phyloP scores from a whole-genome alignment of 2,329 filamentous ascomycete species.

The Coniochaeta prunicola region DNA sequence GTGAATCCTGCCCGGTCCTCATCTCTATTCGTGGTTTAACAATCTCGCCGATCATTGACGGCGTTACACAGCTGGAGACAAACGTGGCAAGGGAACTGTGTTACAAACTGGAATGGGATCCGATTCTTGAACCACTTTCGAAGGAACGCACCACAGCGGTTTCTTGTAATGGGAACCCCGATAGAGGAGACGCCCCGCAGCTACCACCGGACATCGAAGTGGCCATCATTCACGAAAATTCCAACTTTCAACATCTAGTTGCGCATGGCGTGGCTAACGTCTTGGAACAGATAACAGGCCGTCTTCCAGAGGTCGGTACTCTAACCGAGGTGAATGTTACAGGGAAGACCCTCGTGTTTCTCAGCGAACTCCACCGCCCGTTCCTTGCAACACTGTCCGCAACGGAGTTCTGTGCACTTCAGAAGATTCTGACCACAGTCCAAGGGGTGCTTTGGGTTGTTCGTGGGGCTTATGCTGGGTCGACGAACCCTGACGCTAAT shows the following conservation, averaged over 20 bases:
- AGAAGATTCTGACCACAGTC: constrained; percentile 24
- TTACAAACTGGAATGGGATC: constrained; percentile 40
- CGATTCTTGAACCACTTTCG: constrained; percentile 20
- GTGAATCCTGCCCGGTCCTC: constrained; percentile 20
- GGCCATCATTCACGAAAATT: constrained; percentile 29
- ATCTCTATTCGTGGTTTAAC: constrained; percentile 26
- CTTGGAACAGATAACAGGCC: constrained; percentile 24
- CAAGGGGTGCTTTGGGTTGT: constrained; percentile 33
- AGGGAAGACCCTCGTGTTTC: constrained; percentile 32
- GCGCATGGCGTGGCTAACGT: constrained; percentile 24
- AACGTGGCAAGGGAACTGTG: constrained; percentile 32
- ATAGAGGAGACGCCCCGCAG: neutral
- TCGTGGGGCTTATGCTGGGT: constrained; percentile 28
- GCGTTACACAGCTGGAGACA: constrained; percentile 17
- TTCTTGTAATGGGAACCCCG: neutral
- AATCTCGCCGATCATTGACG: constrained; percentile 33
- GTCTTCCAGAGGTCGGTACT: constrained; percentile 20
- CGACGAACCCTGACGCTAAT: constrained; percentile 29
- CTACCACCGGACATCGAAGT: constrained; percentile 21
- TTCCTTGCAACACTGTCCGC: constrained; percentile 31
- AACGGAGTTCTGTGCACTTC: constrained; percentile 28
- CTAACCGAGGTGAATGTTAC: constrained; percentile 20
- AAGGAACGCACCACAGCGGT: constrained; percentile 3
- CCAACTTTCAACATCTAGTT: constrained; percentile 21
- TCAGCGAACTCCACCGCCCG: constrained; percentile 36